A percentile compares a stretch with the other conserved stretches of the same genome.
These are phyloP conservation scores for Lachancea lanzarotensis DNA, from an alignment of 805 yeast species.

Conservation along the genomic window DNA sequence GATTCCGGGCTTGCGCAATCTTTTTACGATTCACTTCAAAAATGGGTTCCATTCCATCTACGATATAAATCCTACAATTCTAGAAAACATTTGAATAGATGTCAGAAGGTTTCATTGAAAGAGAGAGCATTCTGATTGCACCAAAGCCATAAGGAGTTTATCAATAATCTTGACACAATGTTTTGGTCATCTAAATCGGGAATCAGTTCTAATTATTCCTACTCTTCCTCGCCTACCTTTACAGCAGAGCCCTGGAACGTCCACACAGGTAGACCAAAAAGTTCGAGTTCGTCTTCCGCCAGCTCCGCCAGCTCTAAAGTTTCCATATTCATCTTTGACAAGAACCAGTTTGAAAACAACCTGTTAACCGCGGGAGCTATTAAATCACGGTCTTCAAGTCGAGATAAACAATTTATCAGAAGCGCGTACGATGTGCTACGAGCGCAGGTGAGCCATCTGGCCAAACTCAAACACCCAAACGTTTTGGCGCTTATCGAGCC, in stretches of 20 bases:
- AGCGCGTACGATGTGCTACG: conserved; percentile 64
- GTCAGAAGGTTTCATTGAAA: neutral
- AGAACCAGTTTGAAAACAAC: conserved; percentile 58
- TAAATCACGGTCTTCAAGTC: conserved; percentile 35
- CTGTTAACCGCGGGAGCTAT: conserved; percentile 45
- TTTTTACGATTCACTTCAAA: neutral
- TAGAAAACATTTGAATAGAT: neutral
- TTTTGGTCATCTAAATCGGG: conserved; percentile 42
- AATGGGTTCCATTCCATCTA: too few relatives aligned
- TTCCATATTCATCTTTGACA: conserved; percentile 83
- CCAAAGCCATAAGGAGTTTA: neutral
- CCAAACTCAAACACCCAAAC: conserved; percentile 86
- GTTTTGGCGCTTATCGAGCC: conserved; percentile 81
- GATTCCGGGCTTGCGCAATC: conserved; percentile 9
- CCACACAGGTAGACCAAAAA: conserved; percentile 72
- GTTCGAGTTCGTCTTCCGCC: conserved; percentile 44
- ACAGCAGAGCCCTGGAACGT: conserved; percentile 77
- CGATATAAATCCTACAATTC: too few relatives aligned
- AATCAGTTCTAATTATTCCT: conserved; percentile 58
- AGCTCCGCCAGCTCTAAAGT: conserved; percentile 36
- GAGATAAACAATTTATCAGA: conserved; percentile 41
- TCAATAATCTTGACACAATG: too few relatives aligned
- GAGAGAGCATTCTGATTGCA: neutral
- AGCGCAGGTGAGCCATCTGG: conserved; percentile 61
- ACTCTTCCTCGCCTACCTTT: conserved; percentile 66